Evolutionary conservation across 1,139 yeast species (phyloP).

Genomic region (Debaryomyces robertsiae): DNA sequence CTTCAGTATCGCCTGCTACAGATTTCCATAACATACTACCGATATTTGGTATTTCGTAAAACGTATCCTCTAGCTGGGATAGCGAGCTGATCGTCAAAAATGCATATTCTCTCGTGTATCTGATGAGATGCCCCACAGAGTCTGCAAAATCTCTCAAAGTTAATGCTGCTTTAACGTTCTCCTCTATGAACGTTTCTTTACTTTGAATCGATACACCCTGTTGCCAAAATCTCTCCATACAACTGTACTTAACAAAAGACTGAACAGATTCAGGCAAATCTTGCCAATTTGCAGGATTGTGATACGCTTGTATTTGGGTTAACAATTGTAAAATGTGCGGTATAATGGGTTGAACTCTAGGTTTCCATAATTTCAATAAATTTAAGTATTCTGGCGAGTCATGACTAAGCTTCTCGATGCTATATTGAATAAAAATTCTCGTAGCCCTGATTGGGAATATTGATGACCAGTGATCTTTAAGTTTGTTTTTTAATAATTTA

Average conservation of each 20-base stretch:
- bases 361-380: constrained; percentile 82
- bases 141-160: constrained; percentile 96
- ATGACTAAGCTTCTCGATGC: constrained; percentile 86
- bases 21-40: constrained; percentile 82
- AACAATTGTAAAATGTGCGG: constrained; percentile 88
- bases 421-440: constrained; percentile 89
- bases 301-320: constrained; percentile 91
- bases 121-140: constrained; percentile 93
- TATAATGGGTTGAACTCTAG: constrained; percentile 85
- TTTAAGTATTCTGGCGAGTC: constrained; percentile 74
- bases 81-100: constrained; percentile 87
- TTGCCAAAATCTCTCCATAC: constrained; percentile 96
- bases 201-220: constrained; percentile 95
- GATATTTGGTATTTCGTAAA: constrained; percentile 83
- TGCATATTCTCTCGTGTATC: constrained; percentile 96
- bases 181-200: constrained; percentile 92
- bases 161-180: constrained; percentile 89
- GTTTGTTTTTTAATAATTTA: constrained; percentile 64
- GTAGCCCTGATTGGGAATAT: constrained; percentile 96
- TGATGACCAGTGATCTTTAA: constrained; percentile 91
- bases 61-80: constrained; percentile 84
- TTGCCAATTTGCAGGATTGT: constrained; percentile 89
- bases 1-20: constrained; percentile 79
- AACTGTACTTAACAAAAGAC: constrained; percentile 82
- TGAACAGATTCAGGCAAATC: constrained; percentile 88